Evolutionary conservation across 1,139 yeast species (phyloP).

Genomic region (Yamadazyma taylorii): DNA sequence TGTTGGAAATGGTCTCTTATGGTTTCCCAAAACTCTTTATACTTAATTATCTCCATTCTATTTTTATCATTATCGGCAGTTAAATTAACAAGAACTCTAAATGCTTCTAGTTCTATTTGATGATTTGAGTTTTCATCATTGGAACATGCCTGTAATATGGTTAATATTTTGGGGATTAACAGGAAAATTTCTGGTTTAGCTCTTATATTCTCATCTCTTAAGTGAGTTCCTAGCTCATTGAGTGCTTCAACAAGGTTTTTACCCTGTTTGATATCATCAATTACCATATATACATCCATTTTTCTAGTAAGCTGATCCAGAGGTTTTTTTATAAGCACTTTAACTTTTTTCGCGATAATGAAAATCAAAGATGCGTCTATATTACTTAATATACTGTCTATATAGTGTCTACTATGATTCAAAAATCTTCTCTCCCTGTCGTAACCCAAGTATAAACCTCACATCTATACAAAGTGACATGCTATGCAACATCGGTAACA

Average conservation of each 20-base stretch:
- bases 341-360: too few relatives aligned
- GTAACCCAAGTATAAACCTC: slow-evolving; percentile 72
- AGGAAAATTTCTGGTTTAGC: slow-evolving; percentile 10
- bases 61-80: slow-evolving; percentile 40
- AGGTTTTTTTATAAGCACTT: too few relatives aligned
- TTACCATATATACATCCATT: background rate
- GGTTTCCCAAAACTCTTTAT: slow-evolving; percentile 24
- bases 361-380: slow-evolving; percentile 2
- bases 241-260: slow-evolving; percentile 4
- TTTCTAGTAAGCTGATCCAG: background rate
- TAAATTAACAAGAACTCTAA: slow-evolving; percentile 35
- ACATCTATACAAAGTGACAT: slow-evolving; percentile 84
- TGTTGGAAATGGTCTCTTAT: background rate
- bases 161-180: slow-evolving; percentile 11
- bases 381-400: slow-evolving; percentile 1
- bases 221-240: slow-evolving; percentile 24
- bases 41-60: slow-evolving; percentile 21
- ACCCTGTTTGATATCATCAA: background rate
- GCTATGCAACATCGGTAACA: slow-evolving; percentile 80
- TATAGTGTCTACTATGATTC: slow-evolving; percentile 28
- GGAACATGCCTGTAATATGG: slow-evolving; percentile 1
- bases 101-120: slow-evolving; percentile 17
- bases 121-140: background rate
- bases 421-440: slow-evolving; percentile 74
- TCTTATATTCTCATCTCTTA: slow-evolving; percentile 29